Evolutionary conservation across 257 asterid species (phyloP).

Genomic region (Cordia subcordata): DNA sequence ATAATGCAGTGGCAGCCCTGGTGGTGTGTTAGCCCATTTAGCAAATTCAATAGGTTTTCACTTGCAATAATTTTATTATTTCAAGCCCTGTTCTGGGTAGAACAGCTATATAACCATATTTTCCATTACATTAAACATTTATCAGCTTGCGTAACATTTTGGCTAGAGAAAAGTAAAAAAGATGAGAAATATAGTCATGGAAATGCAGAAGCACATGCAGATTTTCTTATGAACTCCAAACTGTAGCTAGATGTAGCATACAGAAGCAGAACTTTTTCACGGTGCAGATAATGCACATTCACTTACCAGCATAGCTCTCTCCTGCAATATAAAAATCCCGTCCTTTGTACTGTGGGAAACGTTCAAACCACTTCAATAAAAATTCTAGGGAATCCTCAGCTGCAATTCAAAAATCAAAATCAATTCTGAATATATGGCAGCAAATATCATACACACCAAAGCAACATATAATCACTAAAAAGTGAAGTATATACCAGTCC

Average conservation of each 20-base stretch:
- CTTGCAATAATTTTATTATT: too few relatives aligned
- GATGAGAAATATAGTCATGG: too few relatives aligned
- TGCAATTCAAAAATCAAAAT: constrained; percentile 33
- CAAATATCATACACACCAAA: neutral
- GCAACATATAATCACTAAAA: constrained; percentile 1
- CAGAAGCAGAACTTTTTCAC: too few relatives aligned
- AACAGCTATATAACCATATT: too few relatives aligned
- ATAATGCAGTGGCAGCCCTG: too few relatives aligned
- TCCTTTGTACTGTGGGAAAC: constrained; percentile 85
- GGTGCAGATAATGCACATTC: neutral
- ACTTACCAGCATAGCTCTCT: constrained; percentile 79
- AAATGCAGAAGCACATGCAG: too few relatives aligned
- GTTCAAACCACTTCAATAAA: constrained; percentile 72
- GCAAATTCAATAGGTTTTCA: too few relatives aligned
- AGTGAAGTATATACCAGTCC: constrained; percentile 59
- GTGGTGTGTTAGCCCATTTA: too few relatives aligned
- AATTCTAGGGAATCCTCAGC: constrained; percentile 77
- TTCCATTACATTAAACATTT: too few relatives aligned
- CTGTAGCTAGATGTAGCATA: neutral
- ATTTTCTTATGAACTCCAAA: neutral
- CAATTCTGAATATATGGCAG: constrained; percentile 10
- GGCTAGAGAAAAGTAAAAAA: too few relatives aligned
- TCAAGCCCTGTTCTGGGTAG: too few relatives aligned
- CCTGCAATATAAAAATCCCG: constrained; percentile 79
- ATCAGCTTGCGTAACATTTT: too few relatives aligned